These are phyloP conservation scores for Chloris gayana DNA, from an alignment of 176 grass and related monocot genomes.

Conservation along the genomic window DNA sequence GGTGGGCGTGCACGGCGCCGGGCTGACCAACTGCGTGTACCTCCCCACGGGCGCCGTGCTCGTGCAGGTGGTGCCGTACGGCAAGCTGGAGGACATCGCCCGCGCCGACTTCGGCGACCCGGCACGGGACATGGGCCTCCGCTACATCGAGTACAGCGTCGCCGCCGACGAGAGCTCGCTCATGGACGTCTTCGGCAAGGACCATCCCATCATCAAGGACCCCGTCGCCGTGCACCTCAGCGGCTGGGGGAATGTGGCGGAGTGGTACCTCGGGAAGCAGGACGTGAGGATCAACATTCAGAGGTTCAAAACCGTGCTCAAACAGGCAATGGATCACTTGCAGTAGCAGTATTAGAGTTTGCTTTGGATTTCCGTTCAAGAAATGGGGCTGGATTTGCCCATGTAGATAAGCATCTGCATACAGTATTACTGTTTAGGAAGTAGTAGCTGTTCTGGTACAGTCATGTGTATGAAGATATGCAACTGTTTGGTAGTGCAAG, in stretches of 20 bases:
- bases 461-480: not conserved
- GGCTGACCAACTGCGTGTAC: slow-evolving; percentile 68
- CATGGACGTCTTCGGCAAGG: slow-evolving; percentile 54
- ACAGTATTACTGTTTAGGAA: not conserved
- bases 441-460: not conserved
- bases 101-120: slow-evolving; percentile 60
- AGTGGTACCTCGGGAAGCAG: slow-evolving; percentile 80
- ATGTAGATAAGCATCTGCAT: no score
- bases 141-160: slow-evolving; percentile 62
- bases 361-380: no score
- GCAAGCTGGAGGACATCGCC: slow-evolving; percentile 55
- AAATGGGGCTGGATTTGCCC: no score
- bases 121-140: slow-evolving; percentile 62
- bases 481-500: not conserved
- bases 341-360: not conserved
- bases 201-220: slow-evolving; percentile 64
- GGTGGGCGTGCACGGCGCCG: slow-evolving; percentile 64
- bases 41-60: slow-evolving; percentile 65
- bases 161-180: slow-evolving; percentile 68
- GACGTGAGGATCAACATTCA: slow-evolving; percentile 54
- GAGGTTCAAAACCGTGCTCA: slow-evolving; percentile 46
- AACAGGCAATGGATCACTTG: slow-evolving; percentile 45
- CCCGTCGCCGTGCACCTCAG: slow-evolving; percentile 61
- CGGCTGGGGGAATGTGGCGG: slow-evolving; percentile 56
- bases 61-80: slow-evolving; percentile 68